Evolutionary conservation across 1,284 basidiomycete genomes (phyloP).

Genomic region (Pseudozyma hubeiensis): DNA sequence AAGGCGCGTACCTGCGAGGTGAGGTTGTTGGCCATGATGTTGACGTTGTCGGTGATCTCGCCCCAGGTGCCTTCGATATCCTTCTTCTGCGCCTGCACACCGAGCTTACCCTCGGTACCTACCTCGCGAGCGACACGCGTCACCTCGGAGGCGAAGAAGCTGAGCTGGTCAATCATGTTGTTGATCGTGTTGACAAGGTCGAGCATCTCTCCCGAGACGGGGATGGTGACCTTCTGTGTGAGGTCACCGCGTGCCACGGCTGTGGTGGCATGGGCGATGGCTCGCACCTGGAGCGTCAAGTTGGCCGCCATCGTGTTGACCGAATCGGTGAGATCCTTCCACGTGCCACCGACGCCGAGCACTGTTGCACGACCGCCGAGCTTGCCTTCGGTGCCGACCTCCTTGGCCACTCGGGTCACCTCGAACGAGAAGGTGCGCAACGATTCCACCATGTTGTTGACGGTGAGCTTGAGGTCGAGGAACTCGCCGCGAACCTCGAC

Average conservation of each 20-base stretch:
- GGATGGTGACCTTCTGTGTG: constrained; percentile 89
- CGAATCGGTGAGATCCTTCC: constrained; percentile 86
- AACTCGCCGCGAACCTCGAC: constrained; percentile 68
- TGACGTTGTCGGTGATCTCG: constrained; percentile 87
- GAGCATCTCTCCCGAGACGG: constrained; percentile 94
- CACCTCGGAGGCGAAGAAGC: constrained; percentile 92
- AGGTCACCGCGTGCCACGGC: constrained; percentile 94
- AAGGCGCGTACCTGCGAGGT: constrained; percentile 99
- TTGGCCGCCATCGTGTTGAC: constrained; percentile 73
- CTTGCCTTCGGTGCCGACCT: constrained; percentile 69
- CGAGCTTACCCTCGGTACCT: constrained; percentile 94
- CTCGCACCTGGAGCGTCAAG: constrained; percentile 91
- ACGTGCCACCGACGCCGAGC: constrained; percentile 69
- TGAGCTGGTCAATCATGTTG: constrained; percentile 73
- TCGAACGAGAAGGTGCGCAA: constrained; percentile 69
- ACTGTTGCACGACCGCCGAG: constrained; percentile 68
- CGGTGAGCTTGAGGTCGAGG: constrained; percentile 67
- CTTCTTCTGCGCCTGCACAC: constrained; percentile 96
- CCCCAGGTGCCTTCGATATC: constrained; percentile 98
- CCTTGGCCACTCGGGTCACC: constrained; percentile 68
- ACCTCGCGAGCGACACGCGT: constrained; percentile 95
- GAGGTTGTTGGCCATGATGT: constrained; percentile 77
- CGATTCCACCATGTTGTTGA: constrained; percentile 69
- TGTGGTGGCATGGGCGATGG: constrained; percentile 93
- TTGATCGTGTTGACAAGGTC: constrained; percentile 81